These are phyloP conservation scores for Cyanidiococcus yangmingshanensis DNA, from an alignment of 23 red algal species.

Conservation along the genomic window DNA sequence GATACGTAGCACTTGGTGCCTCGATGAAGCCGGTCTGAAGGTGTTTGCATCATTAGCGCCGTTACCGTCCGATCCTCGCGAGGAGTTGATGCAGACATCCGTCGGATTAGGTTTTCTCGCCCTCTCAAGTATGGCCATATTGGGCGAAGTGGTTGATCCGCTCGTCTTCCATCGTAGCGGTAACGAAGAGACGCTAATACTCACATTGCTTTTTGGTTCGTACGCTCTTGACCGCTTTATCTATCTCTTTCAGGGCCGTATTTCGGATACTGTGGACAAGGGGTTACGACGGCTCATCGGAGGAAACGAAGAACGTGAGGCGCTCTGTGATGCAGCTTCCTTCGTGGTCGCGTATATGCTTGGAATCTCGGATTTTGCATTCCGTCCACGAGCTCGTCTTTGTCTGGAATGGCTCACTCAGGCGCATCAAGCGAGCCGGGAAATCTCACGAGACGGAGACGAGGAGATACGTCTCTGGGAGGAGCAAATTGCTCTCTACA, in stretches of 20 bases:
- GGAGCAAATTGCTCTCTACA: neutral
- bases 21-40: neutral
- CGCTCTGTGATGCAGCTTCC: slow-evolving; percentile 4
- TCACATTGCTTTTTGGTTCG: slow-evolving; percentile 5
- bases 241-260: neutral
- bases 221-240: slow-evolving; percentile 8
- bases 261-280: slow-evolving; percentile 14
- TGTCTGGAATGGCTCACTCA: neutral
- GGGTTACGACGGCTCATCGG: neutral
- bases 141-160: slow-evolving; percentile 2
- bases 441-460: neutral
- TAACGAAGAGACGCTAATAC: neutral
- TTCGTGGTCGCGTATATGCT: slow-evolving; percentile 12
- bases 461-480: neutral
- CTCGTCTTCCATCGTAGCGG: neutral
- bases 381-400: slow-evolving; percentile 2
- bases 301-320: neutral
- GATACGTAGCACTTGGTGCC: neutral
- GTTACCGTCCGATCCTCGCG: neutral
- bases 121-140: neutral
- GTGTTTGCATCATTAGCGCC: neutral
- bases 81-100: neutral
- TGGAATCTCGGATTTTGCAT: neutral
- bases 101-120: slow-evolving; percentile 3
- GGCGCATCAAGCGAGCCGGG: neutral